A percentile compares a stretch with the other conserved stretches of the same genome.
These are phyloP conservation scores for Boletus tomentosulus DNA, from an alignment of 768 basidiomycete species.

Conservation along the genomic window DNA sequence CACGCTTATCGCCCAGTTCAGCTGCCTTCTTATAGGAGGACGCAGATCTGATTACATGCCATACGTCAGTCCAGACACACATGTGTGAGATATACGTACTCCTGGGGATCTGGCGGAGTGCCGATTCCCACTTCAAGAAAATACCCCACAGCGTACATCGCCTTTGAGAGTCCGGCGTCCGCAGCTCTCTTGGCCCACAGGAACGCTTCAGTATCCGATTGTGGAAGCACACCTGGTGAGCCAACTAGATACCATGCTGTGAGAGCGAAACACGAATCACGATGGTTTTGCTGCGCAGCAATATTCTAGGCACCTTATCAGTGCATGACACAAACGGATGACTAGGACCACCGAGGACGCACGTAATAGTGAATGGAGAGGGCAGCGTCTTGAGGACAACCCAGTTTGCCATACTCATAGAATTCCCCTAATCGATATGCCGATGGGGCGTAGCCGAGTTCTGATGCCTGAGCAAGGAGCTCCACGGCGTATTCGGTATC, in stretches of 20 bases:
- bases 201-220: conserved; percentile 97
- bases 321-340: conserved; percentile 3
- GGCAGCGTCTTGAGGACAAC: conserved; percentile 95
- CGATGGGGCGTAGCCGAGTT: conserved; percentile 93
- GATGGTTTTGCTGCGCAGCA: conserved; percentile 94
- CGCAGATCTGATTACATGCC: conserved; percentile 48
- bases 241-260: conserved; percentile 99
- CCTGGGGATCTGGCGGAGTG: conserved; percentile 57
- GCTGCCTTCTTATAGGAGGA: conserved; percentile 87
- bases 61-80: conserved; percentile 1
- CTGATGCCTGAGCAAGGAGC: conserved; percentile 89
- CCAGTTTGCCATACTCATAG: conserved; percentile 99
- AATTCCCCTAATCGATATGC: conserved; percentile 96
- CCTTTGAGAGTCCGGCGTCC: conserved; percentile 87
- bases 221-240: conserved; percentile 93
- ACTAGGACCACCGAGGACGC: conserved; percentile 33
- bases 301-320: conserved; percentile 66
- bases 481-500: conserved; percentile 95
- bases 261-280: conserved; percentile 95
- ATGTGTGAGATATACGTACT: conserved; percentile 44
- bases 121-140: conserved; percentile 96
- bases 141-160: conserved; percentile 97
- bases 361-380: conserved; percentile 99
- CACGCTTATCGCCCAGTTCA: conserved; percentile 91
- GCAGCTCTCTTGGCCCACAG: conserved; percentile 97